phyloP scores from a whole-genome alignment of 2,329 filamentous ascomycete genomes.

The Aspergillus sp. region DNA sequence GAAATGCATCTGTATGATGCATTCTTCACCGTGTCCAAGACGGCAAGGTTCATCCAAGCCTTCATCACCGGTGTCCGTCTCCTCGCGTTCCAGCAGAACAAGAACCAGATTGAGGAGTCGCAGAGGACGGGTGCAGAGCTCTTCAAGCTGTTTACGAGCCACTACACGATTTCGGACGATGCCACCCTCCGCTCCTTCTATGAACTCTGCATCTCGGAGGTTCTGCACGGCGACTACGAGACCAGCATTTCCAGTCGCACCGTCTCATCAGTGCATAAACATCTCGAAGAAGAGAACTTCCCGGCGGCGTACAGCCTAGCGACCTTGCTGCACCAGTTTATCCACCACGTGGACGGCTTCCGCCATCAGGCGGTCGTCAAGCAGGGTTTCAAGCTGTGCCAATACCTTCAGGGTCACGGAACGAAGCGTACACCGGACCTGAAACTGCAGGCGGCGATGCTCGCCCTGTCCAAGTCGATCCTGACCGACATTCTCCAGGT shows the following conservation, averaged over 20 bases:
- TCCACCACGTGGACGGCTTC: conserved; percentile 1
- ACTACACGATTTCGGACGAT: background rate
- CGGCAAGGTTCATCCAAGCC: background rate
- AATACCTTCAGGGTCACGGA: background rate
- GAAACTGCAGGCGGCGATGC: background rate
- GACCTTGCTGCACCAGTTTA: background rate
- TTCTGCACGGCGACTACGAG: background rate
- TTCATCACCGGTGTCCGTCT: conserved; percentile 1
- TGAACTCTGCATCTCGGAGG: conserved; percentile 1
- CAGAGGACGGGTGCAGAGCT: conserved; percentile 1
- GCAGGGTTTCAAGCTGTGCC: background rate
- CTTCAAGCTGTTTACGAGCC: conserved; percentile 1
- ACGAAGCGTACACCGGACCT: background rate
- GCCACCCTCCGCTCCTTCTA: background rate
- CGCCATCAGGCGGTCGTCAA: background rate
- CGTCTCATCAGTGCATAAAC: background rate
- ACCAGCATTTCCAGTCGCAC: background rate
- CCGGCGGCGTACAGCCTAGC: background rate
- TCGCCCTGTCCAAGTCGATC: conserved; percentile 1
- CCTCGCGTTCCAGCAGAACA: conserved; percentile 1
- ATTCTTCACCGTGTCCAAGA: background rate
- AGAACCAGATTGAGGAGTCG: background rate
- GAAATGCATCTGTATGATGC: conserved; percentile 1
- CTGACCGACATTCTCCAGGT: background rate
- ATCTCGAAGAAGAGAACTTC: background rate